These are phyloP conservation scores for Dysphania ambrosioides DNA, from an alignment of 148 eudicot genomes.

Conservation along the genomic window DNA sequence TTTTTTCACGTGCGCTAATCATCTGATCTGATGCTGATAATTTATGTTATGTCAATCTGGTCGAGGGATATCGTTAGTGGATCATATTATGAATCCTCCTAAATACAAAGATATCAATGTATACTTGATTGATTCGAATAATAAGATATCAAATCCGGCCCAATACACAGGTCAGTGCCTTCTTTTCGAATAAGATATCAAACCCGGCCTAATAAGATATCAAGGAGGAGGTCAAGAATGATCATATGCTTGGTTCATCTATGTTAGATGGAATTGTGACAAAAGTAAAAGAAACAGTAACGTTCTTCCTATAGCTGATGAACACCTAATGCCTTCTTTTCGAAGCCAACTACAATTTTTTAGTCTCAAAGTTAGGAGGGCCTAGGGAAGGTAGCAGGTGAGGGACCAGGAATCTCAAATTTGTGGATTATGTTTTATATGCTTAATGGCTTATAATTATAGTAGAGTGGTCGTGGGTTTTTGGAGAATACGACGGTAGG, in stretches of 20 bases:
- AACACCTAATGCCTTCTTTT: background rate
- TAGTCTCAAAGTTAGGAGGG: slow-evolving; percentile 27
- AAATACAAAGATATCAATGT: no score
- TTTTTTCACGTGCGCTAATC: no score
- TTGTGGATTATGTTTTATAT: slow-evolving; percentile 33
- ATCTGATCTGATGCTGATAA: no score
- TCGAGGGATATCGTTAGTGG: no score
- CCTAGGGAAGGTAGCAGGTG: slow-evolving; percentile 35
- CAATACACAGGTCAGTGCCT: no score
- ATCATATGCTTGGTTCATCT: slow-evolving; percentile 10
- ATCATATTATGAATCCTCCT: no score
- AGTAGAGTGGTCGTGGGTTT: slow-evolving; percentile 80
- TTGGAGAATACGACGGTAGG: slow-evolving; percentile 78
- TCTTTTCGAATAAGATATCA: no score
- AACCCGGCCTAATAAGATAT: no score
- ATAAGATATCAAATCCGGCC: background rate
- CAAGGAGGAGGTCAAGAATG: slow-evolving; percentile 23
- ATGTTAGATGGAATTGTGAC: slow-evolving; percentile 6
- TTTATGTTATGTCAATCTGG: no score
- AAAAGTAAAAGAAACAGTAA: slow-evolving; percentile 12
- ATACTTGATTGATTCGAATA: no score
- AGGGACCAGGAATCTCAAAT: slow-evolving; percentile 53
- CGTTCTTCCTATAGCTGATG: slow-evolving; percentile 12
- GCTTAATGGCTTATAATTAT: background rate
- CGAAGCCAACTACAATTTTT: background rate